phyloP scores from a whole-genome alignment of 176 grass and related monocot genomes.

The Triticum turgidum region DNA sequence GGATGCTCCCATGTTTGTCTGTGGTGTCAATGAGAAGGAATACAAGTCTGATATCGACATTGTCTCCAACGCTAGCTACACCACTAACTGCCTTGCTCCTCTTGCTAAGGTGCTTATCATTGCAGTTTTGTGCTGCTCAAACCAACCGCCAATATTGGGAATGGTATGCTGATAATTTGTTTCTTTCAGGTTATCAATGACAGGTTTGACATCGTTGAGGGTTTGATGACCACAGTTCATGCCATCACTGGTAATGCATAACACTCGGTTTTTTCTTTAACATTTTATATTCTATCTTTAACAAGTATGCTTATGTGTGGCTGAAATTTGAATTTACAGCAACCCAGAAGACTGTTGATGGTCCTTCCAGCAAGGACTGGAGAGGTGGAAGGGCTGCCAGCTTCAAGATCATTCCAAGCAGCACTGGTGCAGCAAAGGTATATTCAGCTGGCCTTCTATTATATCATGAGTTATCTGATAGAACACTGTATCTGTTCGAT shows the following conservation, averaged over 20 bases:
- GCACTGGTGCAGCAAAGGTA: constrained; percentile 81
- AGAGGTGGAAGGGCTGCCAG: constrained; percentile 83
- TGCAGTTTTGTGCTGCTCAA: not conserved
- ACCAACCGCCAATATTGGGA: not conserved
- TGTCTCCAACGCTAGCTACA: constrained; percentile 86
- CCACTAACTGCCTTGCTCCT: constrained; percentile 79
- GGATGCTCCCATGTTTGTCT: constrained; percentile 75
- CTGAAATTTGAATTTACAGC: constrained; percentile 35
- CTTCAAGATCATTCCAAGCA: constrained; percentile 92
- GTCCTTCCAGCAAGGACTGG: constrained; percentile 80
- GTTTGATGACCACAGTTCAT: constrained; percentile 82
- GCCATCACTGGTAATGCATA: constrained; percentile 59
- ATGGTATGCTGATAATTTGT: not conserved
- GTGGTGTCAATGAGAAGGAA: constrained; percentile 78
- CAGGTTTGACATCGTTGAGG: constrained; percentile 76
- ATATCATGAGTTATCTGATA: not conserved
- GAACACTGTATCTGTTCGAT: no score
- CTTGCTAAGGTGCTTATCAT: constrained; percentile 62
- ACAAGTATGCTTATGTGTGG: not conserved
- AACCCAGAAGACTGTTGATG: constrained; percentile 87
- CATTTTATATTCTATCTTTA: no score
- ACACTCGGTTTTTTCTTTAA: not conserved
- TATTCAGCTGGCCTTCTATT: not conserved
- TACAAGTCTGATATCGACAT: constrained; percentile 67
- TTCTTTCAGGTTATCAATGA: constrained; percentile 70